Conservation (phyloP, 352 stramenopile genomes). For the Globisporangium perplexum region DNA sequence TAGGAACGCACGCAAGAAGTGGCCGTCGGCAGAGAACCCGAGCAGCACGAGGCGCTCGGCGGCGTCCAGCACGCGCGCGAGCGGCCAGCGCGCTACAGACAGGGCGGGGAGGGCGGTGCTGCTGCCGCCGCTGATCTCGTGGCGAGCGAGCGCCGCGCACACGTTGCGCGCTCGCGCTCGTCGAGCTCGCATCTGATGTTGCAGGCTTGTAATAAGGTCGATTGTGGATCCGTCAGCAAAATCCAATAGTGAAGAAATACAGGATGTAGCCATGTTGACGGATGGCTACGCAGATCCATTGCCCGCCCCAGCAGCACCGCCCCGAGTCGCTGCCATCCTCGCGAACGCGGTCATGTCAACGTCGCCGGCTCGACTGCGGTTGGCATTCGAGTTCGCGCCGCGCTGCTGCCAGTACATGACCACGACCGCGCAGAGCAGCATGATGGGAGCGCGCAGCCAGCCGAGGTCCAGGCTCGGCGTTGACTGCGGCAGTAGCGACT, state of each 20-base stretch:
- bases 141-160: constrained; percentile 2
- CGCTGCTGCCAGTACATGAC: constrained; percentile 43
- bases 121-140: neutral
- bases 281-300: no score
- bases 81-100: constrained; percentile 9
- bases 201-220: no score
- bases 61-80: constrained; percentile 28
- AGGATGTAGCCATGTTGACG: no score
- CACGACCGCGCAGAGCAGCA: constrained; percentile 31
- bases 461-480: constrained; percentile 23
- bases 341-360: constrained; percentile 6
- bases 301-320: neutral
- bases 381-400: neutral
- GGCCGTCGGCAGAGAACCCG: constrained; percentile 64
- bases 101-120: constrained; percentile 8
- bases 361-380: neutral
- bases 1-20: constrained; percentile 37
- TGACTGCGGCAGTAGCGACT: constrained; percentile 15
- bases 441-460: constrained; percentile 31
- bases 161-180: neutral
- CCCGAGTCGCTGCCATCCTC: constrained; percentile 8
- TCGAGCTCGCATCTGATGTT: no score
- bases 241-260: no score
- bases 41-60: constrained; percentile 49
- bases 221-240: no score